Percentiles rank a stretch among this genome's conserved stretches.
Evolutionary conservation across 2,329 filamentous ascomycete genomes (phyloP).

Genomic region (Endocalyx cinctus): DNA sequence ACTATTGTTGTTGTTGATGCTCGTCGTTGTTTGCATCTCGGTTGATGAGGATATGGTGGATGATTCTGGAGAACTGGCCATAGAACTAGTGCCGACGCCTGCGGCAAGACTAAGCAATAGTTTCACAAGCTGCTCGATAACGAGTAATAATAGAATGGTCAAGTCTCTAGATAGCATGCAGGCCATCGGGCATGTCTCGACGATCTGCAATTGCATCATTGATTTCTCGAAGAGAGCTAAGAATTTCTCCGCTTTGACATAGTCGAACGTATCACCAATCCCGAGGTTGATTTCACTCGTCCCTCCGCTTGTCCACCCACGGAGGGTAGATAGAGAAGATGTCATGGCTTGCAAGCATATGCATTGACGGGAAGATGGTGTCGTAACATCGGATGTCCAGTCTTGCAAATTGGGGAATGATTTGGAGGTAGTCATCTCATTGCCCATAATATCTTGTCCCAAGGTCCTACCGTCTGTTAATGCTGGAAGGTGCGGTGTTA

Average conservation of each 20-base stretch:
- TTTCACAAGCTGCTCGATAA: constrained; percentile 1
- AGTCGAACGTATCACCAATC: no score
- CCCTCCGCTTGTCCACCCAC: background rate
- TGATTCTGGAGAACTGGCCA: background rate
- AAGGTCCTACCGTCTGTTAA: no score
- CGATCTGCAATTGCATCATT: background rate
- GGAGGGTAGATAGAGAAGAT: background rate
- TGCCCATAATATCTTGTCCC: no score
- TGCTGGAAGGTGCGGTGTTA: no score
- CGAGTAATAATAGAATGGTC: constrained; percentile 1
- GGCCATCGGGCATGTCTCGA: constrained; percentile 1
- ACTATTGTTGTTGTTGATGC: no score
- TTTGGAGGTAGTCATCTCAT: constrained; percentile 1
- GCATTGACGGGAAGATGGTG: background rate
- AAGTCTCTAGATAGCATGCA: constrained; percentile 3
- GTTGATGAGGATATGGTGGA: background rate
- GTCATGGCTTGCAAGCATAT: background rate
- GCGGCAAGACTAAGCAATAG: background rate
- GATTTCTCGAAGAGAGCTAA: background rate
- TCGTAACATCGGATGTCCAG: no score
- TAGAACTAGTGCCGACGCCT: background rate
- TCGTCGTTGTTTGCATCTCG: no score
- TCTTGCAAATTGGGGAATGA: no score
- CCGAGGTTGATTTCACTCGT: no score
- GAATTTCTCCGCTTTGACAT: no score